Conservation (phyloP, 2,329 filamentous ascomycete genomes). For the Aspergillus sp. region DNA sequence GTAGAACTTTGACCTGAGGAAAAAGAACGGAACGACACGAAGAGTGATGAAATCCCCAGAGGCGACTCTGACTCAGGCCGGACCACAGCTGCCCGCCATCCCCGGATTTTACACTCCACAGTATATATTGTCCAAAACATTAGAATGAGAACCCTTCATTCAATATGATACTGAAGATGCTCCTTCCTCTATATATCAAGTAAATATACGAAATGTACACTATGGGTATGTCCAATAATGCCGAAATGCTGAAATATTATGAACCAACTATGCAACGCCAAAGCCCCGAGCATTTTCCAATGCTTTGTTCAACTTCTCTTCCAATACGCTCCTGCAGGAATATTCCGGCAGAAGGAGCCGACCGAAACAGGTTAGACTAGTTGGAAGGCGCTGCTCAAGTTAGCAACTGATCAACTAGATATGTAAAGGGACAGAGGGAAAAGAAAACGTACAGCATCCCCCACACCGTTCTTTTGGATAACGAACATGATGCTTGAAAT, state of each 20-base stretch:
- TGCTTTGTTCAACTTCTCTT: constrained; percentile 72
- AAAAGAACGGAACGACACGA: constrained; percentile 4
- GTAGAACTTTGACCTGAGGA: constrained; percentile 1
- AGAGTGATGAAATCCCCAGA: constrained; percentile 13
- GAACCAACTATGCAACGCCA: constrained; percentile 58
- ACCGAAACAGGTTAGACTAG: constrained; percentile 88
- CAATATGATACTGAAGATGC: too few relatives aligned
- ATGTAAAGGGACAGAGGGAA: not conserved
- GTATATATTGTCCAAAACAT: too few relatives aligned
- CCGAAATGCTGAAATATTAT: not conserved
- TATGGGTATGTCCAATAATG: not conserved
- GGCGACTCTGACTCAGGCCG: constrained; percentile 4
- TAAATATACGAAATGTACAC: not conserved
- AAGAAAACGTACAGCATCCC: constrained; percentile 39
- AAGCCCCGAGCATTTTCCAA: constrained; percentile 85
- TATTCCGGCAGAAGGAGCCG: constrained; percentile 83
- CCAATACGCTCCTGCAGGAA: constrained; percentile 59
- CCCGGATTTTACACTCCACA: too few relatives aligned
- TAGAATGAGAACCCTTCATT: too few relatives aligned
- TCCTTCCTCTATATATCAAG: too few relatives aligned
- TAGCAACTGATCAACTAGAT: constrained; percentile 4
- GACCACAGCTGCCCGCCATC: constrained; percentile 6
- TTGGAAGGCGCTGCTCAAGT: constrained; percentile 55
- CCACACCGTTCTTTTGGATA: constrained; percentile 68
- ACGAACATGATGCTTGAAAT: constrained; percentile 76